Evolutionary conservation across 2,329 filamentous ascomycete species (phyloP).

Genomic region (Aphanoascus verrucosus): DNA sequence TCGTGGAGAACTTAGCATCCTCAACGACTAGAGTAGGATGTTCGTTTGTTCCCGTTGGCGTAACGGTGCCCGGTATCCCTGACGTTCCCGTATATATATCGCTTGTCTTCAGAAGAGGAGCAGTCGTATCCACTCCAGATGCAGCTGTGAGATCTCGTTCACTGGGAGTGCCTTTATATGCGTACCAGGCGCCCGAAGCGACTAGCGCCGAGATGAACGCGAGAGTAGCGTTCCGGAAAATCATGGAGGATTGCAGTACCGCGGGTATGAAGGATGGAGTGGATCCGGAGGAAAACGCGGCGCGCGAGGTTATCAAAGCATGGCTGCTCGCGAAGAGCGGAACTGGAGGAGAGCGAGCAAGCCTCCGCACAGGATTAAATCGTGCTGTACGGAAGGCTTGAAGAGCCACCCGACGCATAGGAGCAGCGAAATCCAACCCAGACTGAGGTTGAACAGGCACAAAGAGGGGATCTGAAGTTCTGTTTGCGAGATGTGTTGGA

Average conservation of each 20-base stretch:
- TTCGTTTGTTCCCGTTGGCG: slow-evolving; percentile 23
- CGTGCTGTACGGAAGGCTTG: slow-evolving; percentile 40
- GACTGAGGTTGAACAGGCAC: slow-evolving; percentile 1
- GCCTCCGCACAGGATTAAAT: slow-evolving; percentile 36
- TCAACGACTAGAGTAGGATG: slow-evolving; percentile 67
- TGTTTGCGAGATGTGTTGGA: neutral
- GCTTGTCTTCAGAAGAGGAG: slow-evolving; percentile 6
- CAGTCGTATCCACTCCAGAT: slow-evolving; percentile 13
- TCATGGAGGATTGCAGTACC: slow-evolving; percentile 38
- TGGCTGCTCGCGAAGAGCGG: slow-evolving; percentile 29
- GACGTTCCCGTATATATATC: slow-evolving; percentile 13
- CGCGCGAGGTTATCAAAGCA: slow-evolving; percentile 29
- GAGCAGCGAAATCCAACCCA: slow-evolving; percentile 16
- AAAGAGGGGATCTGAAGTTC: neutral
- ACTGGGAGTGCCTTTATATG: slow-evolving; percentile 31
- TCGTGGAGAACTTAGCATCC: slow-evolving; percentile 80
- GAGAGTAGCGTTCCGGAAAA: slow-evolving; percentile 40
- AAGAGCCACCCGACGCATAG: slow-evolving; percentile 40
- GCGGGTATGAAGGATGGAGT: slow-evolving; percentile 28
- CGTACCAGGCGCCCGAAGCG: slow-evolving; percentile 41
- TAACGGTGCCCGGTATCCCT: slow-evolving; percentile 12
- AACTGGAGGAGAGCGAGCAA: slow-evolving; percentile 26
- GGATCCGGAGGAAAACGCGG: slow-evolving; percentile 25
- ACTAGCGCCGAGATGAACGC: slow-evolving; percentile 39
- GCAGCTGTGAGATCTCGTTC: slow-evolving; percentile 16